Evolutionary conservation across 345 rosid genomes (phyloP), one percentile per base, ranked within the genome.

Genomic region (Fremontodendron californicum): DNA sequence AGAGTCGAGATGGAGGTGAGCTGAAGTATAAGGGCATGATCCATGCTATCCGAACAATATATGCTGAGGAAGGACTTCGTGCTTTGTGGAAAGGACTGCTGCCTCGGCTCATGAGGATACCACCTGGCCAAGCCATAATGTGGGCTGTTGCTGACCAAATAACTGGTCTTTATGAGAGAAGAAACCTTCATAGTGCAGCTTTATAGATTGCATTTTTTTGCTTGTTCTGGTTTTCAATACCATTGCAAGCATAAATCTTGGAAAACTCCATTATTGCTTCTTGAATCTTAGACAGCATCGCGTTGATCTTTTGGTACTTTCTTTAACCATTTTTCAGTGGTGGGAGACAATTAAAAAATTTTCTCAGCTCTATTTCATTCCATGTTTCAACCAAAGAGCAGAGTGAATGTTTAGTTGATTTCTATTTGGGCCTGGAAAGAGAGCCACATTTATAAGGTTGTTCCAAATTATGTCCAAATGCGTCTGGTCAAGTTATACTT

Each of bases 61-160:
- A 92, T 80, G 86, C 90, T 0, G 94, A 93, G 86, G 98, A 96
- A 86, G 98, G 99, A 51, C 62, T 92, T 71, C 78, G 65, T 16
- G 92, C 97, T 42, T 80, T 96, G 86, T 93, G 99, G 99, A 93
- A 90, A 82, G 98, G 99, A 76, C 83, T 96, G 52, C 81, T 96
- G 75, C 99, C 99, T 31, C 88, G 99, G 77, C 89, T 96, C 55
- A 93, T 96, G 98, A 88, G 99, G 85, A 96, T 96, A 65, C 99
- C 98, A 0, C 99, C 99, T 4, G 97, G 98, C 75, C 97, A 93
- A 84, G 96, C 99, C 29, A 93, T 96, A 9, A 92, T 96, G 98
- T 93, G 98, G 99, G 92, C 90, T 43, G 99, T 93, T 71, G 99
- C 99, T 72, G 99, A 96, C 85, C 98, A 93, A 78, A 88, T 96